Percentiles rank a stretch among this genome's conserved stretches.
Evolutionary conservation across 495 filamentous ascomycete species (phyloP).

Genomic region (Penicillium salamii): DNA sequence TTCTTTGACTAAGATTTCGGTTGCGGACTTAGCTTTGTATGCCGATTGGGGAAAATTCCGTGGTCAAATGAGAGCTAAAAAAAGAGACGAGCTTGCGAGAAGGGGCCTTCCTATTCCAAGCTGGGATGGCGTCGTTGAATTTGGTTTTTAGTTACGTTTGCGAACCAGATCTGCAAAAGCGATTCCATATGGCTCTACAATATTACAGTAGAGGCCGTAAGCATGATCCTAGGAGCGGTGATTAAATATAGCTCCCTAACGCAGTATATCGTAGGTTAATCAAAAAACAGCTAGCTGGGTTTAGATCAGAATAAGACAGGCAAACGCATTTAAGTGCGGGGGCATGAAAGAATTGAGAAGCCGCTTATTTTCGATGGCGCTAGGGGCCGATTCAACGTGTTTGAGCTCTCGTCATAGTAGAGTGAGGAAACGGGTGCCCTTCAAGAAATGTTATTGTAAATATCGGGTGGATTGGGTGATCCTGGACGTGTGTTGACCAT

Average conservation of each 20-base stretch:
- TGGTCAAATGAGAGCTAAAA: too few species aligned
- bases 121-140: too few species aligned
- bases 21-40: too few species aligned
- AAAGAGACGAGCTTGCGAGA: too few species aligned
- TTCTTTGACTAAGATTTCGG: too few species aligned
- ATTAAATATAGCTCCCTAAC: background rate
- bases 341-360: constrained; percentile 3
- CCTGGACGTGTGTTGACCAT: background rate
- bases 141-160: too few species aligned
- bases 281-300: background rate
- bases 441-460: background rate
- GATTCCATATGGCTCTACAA: too few species aligned
- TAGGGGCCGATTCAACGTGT: background rate
- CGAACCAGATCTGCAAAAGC: too few species aligned
- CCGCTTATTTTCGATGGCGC: constrained; percentile 4
- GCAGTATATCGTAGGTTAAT: background rate
- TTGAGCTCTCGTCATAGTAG: constrained; percentile 1
- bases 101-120: too few species aligned
- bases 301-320: constrained; percentile 1
- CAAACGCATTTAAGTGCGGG: constrained; percentile 2
- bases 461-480: background rate
- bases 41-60: too few species aligned
- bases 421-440: constrained; percentile 1
- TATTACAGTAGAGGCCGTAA: too few species aligned
- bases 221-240: background rate